Conservation (phyloP, 2,329 filamentous ascomycete species). For the Dactylella cylindrospora region DNA sequence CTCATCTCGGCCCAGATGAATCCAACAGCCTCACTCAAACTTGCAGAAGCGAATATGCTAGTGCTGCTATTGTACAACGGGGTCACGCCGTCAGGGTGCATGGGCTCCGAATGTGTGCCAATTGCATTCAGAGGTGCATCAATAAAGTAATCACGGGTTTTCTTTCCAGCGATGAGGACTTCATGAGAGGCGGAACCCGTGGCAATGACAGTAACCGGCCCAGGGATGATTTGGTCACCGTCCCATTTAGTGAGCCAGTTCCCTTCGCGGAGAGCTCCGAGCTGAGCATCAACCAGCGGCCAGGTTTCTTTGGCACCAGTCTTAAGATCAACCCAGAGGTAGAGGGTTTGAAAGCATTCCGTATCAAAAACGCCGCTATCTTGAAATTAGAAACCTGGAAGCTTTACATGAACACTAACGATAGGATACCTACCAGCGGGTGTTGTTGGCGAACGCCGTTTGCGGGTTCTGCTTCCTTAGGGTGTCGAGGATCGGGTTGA, state of each 20-base stretch:
- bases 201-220: constrained; percentile 68
- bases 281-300: constrained; percentile 58
- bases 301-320: constrained; percentile 59
- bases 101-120: constrained; percentile 42
- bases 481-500: constrained; percentile 64
- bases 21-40: constrained; percentile 13
- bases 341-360: constrained; percentile 55
- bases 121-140: constrained; percentile 61
- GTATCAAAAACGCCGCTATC: constrained; percentile 52
- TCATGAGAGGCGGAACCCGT: constrained; percentile 65
- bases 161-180: constrained; percentile 55
- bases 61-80: constrained; percentile 45
- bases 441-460: constrained; percentile 52
- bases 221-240: constrained; percentile 50
- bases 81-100: constrained; percentile 49
- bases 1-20: constrained; percentile 46
- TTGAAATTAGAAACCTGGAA: not conserved
- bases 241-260: constrained; percentile 62
- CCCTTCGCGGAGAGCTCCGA: constrained; percentile 62
- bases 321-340: constrained; percentile 71
- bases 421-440: constrained; percentile 40
- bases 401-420: not conserved
- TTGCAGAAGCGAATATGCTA: constrained; percentile 30
- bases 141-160: constrained; percentile 65
- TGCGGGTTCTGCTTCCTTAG: constrained; percentile 60